Conservation (phyloP, 1,284 basidiomycete genomes). For the Testicularia cyperi region DNA sequence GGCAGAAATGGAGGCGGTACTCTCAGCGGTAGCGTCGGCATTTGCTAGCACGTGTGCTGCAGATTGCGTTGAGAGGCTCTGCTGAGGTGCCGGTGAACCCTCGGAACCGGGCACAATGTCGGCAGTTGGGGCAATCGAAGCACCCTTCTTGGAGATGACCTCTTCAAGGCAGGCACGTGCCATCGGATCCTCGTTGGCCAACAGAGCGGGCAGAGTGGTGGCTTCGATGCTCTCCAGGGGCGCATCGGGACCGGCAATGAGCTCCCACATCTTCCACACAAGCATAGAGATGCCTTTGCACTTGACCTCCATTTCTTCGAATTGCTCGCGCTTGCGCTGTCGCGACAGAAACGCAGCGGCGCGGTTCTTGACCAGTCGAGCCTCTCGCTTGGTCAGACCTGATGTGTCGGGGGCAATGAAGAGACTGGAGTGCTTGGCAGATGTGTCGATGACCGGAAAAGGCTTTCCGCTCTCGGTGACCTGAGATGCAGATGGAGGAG, state of each 20-base stretch:
- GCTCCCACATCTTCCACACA: slow-evolving; percentile 53
- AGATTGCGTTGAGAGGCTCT: background rate
- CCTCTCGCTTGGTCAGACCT: slow-evolving; percentile 83
- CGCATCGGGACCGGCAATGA: slow-evolving; percentile 38
- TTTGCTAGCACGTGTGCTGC: too few relatives aligned
- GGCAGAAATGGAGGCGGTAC: too few relatives aligned
- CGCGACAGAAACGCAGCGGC: slow-evolving; percentile 85
- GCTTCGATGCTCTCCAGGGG: slow-evolving; percentile 14
- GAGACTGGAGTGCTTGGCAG: slow-evolving; percentile 57
- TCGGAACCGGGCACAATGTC: slow-evolving; percentile 12
- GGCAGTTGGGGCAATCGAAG: slow-evolving; percentile 46
- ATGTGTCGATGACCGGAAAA: slow-evolving; percentile 59
- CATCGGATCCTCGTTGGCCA: slow-evolving; percentile 35
- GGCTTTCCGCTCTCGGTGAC: slow-evolving; percentile 56
- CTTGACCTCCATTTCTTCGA: slow-evolving; percentile 83
- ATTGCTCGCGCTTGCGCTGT: slow-evolving; percentile 87
- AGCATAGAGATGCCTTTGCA: slow-evolving; percentile 59
- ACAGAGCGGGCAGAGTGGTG: slow-evolving; percentile 23
- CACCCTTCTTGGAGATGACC: slow-evolving; percentile 43
- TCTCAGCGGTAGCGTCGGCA: too few relatives aligned
- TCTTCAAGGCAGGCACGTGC: slow-evolving; percentile 39
- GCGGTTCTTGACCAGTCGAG: slow-evolving; percentile 84
- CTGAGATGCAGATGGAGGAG: slow-evolving; percentile 55
- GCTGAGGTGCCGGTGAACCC: slow-evolving; percentile 17
- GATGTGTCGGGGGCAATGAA: slow-evolving; percentile 84